Evolutionary conservation across 2,329 filamentous ascomycete species (phyloP).

Genomic region (Xylaria polymorpha): DNA sequence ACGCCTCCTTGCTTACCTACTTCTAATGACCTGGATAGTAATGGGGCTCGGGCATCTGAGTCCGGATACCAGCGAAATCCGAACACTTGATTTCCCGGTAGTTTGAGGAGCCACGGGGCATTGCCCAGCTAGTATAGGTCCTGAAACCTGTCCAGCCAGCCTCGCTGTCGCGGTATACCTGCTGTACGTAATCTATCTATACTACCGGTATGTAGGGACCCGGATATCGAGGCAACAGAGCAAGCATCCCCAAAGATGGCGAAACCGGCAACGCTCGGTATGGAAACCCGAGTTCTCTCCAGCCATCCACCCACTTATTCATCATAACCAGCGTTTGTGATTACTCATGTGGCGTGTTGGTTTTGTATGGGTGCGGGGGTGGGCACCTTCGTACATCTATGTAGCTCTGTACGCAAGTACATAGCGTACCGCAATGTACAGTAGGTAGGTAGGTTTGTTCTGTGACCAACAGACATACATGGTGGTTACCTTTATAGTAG

Average conservation of each 20-base stretch:
- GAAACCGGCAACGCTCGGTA: constrained; percentile 4
- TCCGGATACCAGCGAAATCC: background rate
- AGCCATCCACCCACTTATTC: background rate
- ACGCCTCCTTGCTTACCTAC: background rate
- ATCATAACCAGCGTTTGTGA: background rate
- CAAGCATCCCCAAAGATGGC: background rate
- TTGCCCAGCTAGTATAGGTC: background rate
- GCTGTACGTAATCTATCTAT: too few relatives aligned
- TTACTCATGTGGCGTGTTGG: background rate
- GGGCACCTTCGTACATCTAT: background rate
- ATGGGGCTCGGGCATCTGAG: background rate
- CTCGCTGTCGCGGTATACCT: too few relatives aligned
- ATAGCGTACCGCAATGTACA: constrained; percentile 11
- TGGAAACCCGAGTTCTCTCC: constrained; percentile 6
- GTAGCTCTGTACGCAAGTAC: background rate
- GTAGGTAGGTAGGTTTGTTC: background rate
- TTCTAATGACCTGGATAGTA: background rate
- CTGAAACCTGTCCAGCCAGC: too few relatives aligned
- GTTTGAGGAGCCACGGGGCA: background rate
- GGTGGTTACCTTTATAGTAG: too few relatives aligned
- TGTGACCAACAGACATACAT: background rate
- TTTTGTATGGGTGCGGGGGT: background rate
- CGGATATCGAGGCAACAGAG: background rate
- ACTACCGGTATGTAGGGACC: background rate
- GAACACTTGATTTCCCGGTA: too few relatives aligned